Evolutionary conservation across 192 early-diverging fungal species (phyloP), one percentile per base, ranked within the genome.

Genomic region (Pecoramyces ruminantium): DNA sequence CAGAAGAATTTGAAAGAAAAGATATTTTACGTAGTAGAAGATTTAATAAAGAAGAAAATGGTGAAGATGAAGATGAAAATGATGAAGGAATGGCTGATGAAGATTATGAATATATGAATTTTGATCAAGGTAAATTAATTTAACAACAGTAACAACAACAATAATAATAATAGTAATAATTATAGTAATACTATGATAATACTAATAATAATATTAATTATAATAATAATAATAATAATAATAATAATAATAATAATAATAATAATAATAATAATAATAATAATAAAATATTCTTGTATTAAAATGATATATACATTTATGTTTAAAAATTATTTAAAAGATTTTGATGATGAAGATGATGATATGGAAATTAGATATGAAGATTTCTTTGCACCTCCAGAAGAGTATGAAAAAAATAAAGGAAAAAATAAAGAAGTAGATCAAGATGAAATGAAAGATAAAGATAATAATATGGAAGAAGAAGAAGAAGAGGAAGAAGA

Each of bases 1-100:
- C 95, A 25, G 92, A 95, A 79, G 84, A 87, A 82, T 91, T 92
- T 27, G 93, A 95, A 84, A 84, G 86, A 29, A 81, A 86, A 29
- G 92, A 96, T 82, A 85, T 87, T 27, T 88, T 88, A 42, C 82
- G 88, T 78, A 83, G 87, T 28, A 79, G 79, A 28, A 85, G 88
- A 29, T 84, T 87, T 30, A 89, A 89, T 29, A 89, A 88, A 82
- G 77, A 86, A 34, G 87, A 89, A 29, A 89, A 90, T 81, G 84
- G 80, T 58, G 88, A 88, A 82, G 82, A 85, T 29, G 85, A 86
- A 30, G 86, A 88, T 14, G 79, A 90, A 18, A 88, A 91, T 2
- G 89, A 91, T 17, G 87, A 92, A 78, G 93, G 92, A 29, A 89
- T 89, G 3, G 92, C 90, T 38, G 92, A 91, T 0, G 87, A 88